phyloP scores from a whole-genome alignment of 257 asterid genomes.

The Ophiorrhiza pumila region DNA sequence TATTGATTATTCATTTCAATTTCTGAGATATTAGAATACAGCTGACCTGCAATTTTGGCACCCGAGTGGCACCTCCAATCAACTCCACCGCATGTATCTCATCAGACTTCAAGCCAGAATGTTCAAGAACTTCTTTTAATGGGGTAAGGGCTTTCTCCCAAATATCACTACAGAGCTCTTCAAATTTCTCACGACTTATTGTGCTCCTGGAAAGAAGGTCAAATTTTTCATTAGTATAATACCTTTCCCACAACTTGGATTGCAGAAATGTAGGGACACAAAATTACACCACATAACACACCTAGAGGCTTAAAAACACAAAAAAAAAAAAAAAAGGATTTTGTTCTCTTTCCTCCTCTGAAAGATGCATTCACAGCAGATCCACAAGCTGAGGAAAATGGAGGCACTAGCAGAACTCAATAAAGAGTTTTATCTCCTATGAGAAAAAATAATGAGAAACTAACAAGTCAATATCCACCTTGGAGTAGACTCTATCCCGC shows the following conservation, averaged over 20 bases:
- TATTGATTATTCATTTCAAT: background rate
- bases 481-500: background rate
- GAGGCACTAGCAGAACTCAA: background rate
- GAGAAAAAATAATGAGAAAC: background rate
- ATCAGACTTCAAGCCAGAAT: constrained; percentile 68
- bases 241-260: background rate
- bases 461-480: background rate
- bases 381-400: background rate
- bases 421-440: too few relatives aligned
- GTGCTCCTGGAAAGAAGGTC: constrained; percentile 64
- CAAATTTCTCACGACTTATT: constrained; percentile 90
- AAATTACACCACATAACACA: background rate
- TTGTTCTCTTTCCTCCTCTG: background rate
- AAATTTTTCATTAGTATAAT: constrained; percentile 5
- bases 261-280: background rate
- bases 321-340: background rate
- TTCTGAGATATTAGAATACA: background rate
- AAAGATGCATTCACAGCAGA: background rate
- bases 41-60: constrained; percentile 95
- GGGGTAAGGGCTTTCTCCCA: constrained; percentile 91
- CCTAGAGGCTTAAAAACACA: background rate
- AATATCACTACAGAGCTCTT: constrained; percentile 85
- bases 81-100: constrained; percentile 92
- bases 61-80: constrained; percentile 99
- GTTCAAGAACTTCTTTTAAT: constrained; percentile 65